phyloP scores from a whole-genome alignment of 2,329 filamentous ascomycete species.

The Colletotrichum navitas region DNA sequence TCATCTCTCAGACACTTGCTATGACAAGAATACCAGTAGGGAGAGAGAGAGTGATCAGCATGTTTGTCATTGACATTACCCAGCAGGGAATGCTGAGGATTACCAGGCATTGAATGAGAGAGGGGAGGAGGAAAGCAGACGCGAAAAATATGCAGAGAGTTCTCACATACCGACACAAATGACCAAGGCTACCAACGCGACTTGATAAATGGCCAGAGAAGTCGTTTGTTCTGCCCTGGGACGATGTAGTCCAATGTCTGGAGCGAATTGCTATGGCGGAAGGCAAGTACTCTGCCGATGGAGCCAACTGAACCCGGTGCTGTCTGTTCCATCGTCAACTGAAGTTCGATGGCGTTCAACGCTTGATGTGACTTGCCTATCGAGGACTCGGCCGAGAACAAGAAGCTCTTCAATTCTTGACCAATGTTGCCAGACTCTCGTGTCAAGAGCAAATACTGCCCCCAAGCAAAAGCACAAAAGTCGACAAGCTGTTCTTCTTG shows the following conservation, averaged over 20 bases:
- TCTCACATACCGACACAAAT: constrained; percentile 1
- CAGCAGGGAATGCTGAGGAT: too few relatives aligned
- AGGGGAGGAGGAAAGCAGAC: too few relatives aligned
- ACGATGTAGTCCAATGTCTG: not conserved
- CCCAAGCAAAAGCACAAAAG: not conserved
- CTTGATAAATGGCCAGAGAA: not conserved
- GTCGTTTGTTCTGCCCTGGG: not conserved
- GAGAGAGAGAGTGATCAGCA: not conserved
- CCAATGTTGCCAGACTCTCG: not conserved
- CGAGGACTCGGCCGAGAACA: not conserved
- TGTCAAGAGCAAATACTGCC: not conserved
- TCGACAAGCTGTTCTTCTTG: not conserved
- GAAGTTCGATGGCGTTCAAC: not conserved
- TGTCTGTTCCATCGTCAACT: not conserved
- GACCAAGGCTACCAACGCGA: not conserved
- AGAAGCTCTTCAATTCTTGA: not conserved
- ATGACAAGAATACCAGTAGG: not conserved
- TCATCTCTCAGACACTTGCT: constrained; percentile 4
- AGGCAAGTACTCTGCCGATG: not conserved
- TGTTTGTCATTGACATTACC: not conserved
- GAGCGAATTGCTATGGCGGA: not conserved
- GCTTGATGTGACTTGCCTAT: not conserved
- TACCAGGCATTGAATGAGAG: too few relatives aligned
- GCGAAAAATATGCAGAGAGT: not conserved
- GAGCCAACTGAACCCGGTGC: too few relatives aligned